A percentile compares a stretch with the other conserved stretches of the same genome.
phyloP scores from a whole-genome alignment of 345 rosid genomes.

The Turritis glabra region DNA sequence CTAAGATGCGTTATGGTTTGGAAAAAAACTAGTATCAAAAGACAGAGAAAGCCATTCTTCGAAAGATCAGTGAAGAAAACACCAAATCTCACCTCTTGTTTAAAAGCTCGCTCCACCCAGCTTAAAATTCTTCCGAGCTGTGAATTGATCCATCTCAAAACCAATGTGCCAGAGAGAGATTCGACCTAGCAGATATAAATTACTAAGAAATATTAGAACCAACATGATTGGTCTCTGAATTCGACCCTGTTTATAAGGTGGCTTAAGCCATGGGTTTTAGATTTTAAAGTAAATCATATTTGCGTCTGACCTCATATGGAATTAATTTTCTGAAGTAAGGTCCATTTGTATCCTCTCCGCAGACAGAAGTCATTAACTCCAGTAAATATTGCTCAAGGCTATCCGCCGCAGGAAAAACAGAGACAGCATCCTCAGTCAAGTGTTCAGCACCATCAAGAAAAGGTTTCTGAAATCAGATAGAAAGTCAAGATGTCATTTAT shows the following conservation, averaged over 20 bases:
- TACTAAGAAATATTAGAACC: slow-evolving; percentile 14
- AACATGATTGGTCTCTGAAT: slow-evolving; percentile 5
- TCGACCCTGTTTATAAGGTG: background rate
- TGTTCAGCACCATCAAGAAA: slow-evolving; percentile 86
- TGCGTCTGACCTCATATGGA: slow-evolving; percentile 70
- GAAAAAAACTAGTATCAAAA: slow-evolving; percentile 2
- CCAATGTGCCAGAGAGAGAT: slow-evolving; percentile 87
- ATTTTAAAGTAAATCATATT: slow-evolving; percentile 12
- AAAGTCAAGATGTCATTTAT: slow-evolving; percentile 30
- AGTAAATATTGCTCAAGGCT: slow-evolving; percentile 83
- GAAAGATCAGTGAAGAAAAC: slow-evolving; percentile 5
- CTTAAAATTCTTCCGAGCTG: slow-evolving; percentile 85
- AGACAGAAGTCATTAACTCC: slow-evolving; percentile 57
- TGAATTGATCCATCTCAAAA: slow-evolving; percentile 92
- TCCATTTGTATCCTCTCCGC: slow-evolving; percentile 64
- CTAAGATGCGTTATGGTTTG: slow-evolving; percentile 2
- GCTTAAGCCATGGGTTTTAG: slow-evolving; percentile 14
- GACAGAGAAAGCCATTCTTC: slow-evolving; percentile 7
- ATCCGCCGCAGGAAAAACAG: slow-evolving; percentile 92
- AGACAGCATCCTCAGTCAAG: slow-evolving; percentile 85
- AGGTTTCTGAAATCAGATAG: slow-evolving; percentile 71
- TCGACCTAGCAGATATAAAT: slow-evolving; percentile 56
- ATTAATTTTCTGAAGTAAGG: slow-evolving; percentile 63
- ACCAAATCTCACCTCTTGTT: slow-evolving; percentile 70
- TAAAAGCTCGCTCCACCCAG: slow-evolving; percentile 96